phyloP scores from a whole-genome alignment of 2,329 filamentous ascomycete species.

The Botrytis paeoniae region DNA sequence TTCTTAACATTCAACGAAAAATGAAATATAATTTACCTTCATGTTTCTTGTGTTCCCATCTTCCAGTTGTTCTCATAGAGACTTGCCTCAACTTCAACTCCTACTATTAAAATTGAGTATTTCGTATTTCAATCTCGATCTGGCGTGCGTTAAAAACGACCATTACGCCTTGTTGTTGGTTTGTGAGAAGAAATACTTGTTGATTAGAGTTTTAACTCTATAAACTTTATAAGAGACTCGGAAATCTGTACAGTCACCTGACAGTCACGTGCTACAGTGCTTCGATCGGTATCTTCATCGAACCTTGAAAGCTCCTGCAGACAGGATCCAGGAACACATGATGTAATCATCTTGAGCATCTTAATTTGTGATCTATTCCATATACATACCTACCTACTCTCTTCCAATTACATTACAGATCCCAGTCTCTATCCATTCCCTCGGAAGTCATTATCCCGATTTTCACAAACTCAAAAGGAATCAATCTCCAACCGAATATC shows the following conservation, averaged over 20 bases:
- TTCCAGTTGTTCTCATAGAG: not conserved
- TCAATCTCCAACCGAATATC: not conserved
- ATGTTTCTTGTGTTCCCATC: not conserved
- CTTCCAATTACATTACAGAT: not conserved
- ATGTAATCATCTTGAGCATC: not conserved
- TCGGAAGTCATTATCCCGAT: conserved; percentile 5
- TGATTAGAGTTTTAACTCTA: not conserved
- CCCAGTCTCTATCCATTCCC: not conserved
- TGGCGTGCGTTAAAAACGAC: not conserved
- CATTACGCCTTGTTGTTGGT: not conserved
- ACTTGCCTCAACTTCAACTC: not conserved
- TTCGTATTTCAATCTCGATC: not conserved
- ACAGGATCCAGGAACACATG: not conserved
- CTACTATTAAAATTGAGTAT: not conserved
- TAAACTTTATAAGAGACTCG: not conserved
- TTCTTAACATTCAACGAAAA: not conserved
- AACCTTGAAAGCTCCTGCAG: not conserved
- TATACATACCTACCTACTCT: no score
- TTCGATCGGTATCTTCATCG: not conserved
- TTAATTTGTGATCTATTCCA: not conserved
- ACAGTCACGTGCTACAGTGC: not conserved
- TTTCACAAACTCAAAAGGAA: not conserved
- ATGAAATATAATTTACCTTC: not conserved
- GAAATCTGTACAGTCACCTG: not conserved
- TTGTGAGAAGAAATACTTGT: not conserved